These are phyloP conservation scores for Candida vartiovaarae DNA, from an alignment of 805 yeast genomes.

Conservation along the genomic window DNA sequence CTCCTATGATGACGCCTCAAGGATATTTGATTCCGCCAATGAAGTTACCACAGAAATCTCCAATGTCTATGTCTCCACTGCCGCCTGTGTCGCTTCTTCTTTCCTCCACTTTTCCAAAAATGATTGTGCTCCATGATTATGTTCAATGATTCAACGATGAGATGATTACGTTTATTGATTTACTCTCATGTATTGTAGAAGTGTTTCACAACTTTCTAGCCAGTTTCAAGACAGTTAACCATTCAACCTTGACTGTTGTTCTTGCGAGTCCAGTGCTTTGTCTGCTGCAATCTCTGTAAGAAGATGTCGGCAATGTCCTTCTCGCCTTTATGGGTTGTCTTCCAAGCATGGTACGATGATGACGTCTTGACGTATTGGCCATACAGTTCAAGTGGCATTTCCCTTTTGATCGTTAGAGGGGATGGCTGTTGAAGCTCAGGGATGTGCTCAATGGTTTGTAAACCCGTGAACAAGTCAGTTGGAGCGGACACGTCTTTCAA, in stretches of 20 bases:
- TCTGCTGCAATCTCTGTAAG: constrained; percentile 29
- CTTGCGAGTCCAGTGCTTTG: constrained; percentile 40
- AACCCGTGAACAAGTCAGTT: constrained; percentile 32
- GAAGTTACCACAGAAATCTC: too few species aligned
- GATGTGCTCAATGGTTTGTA: constrained; percentile 23
- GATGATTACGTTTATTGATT: too few species aligned
- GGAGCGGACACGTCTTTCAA: constrained; percentile 40
- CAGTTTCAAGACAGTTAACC: constrained; percentile 47
- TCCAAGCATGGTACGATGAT: constrained; percentile 61
- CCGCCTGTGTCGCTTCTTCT: too few species aligned
- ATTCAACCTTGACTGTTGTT: constrained; percentile 34
- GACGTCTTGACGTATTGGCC: constrained; percentile 56
- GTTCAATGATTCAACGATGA: too few species aligned
- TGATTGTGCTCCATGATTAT: too few species aligned
- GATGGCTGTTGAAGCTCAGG: constrained; percentile 2
- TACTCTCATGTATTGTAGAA: too few species aligned
- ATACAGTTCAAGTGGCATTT: constrained; percentile 39
- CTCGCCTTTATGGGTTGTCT: constrained; percentile 24
- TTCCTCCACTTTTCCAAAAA: too few species aligned
- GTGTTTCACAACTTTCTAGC: constrained; percentile 14
- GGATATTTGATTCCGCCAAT: too few species aligned
- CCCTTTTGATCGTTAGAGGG: constrained; percentile 29
- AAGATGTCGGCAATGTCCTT: constrained; percentile 30
- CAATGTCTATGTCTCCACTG: too few species aligned
- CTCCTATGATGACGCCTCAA: too few species aligned